Evolutionary conservation across 768 basidiomycete genomes (phyloP).

Genomic region (Pholiota microspora): DNA sequence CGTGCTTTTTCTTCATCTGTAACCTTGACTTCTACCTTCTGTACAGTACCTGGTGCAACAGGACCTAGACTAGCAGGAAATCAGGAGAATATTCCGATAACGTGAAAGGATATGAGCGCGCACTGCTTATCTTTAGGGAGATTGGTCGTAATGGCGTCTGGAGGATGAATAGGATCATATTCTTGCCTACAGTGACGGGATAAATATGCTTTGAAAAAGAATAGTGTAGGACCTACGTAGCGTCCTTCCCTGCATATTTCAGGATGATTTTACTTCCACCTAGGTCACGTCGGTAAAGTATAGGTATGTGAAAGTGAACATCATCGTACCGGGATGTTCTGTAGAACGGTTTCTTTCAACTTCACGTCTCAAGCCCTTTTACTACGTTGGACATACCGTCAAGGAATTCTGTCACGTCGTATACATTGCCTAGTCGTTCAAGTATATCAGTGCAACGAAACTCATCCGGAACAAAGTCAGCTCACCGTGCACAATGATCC

Average conservation of each 20-base stretch:
- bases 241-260: slow-evolving; percentile 88
- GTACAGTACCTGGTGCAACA: slow-evolving; percentile 67
- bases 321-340: slow-evolving; percentile 53
- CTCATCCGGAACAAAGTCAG: neutral
- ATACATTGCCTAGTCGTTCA: slow-evolving; percentile 55
- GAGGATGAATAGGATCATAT: slow-evolving; percentile 91
- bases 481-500: slow-evolving; percentile 80
- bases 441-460: neutral
- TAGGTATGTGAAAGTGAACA: neutral
- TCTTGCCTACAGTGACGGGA: slow-evolving; percentile 46
- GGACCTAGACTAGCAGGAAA: slow-evolving; percentile 53
- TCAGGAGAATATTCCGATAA: neutral
- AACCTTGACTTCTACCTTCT: slow-evolving; percentile 59
- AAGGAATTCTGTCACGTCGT: slow-evolving; percentile 81
- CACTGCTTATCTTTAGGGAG: slow-evolving; percentile 85
- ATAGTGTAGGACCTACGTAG: slow-evolving; percentile 56
- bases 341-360: neutral
- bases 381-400: slow-evolving; percentile 45
- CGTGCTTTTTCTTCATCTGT: slow-evolving; percentile 73
- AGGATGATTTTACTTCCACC: slow-evolving; percentile 85
- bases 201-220: neutral
- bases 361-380: neutral
- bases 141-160: slow-evolving; percentile 73
- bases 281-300: slow-evolving; percentile 16
- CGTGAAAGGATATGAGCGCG: slow-evolving; percentile 14